Evolutionary conservation across 2,329 filamentous ascomycete species (phyloP).

Genomic region (Fonsecaea multimorphosa): DNA sequence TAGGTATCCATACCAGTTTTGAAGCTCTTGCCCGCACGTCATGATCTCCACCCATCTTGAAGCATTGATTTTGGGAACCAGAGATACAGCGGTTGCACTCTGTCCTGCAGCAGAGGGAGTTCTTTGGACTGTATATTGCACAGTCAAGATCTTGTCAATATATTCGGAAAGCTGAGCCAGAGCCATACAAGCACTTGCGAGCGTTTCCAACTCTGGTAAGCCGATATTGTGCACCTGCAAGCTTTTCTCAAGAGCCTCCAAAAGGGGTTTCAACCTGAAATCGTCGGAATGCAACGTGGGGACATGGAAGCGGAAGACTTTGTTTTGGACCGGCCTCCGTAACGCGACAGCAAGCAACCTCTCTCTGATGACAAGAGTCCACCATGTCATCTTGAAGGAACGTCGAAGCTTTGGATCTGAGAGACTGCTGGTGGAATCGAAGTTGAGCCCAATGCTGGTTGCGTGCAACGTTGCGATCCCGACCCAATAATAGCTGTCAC

Average conservation of each 20-base stretch:
- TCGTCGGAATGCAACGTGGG: constrained; percentile 85
- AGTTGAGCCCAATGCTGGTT: constrained; percentile 91
- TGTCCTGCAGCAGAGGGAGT: neutral
- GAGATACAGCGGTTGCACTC: constrained; percentile 15
- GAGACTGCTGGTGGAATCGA: constrained; percentile 77
- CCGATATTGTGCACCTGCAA: constrained; percentile 5
- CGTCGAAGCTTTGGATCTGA: constrained; percentile 76
- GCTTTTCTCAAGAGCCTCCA: constrained; percentile 5
- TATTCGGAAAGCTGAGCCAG: constrained; percentile 28
- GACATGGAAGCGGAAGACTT: constrained; percentile 91
- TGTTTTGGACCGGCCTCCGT: constrained; percentile 88
- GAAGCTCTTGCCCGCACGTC: constrained; percentile 27
- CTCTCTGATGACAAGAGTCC: constrained; percentile 96
- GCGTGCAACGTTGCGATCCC: constrained; percentile 90
- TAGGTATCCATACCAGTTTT: constrained; percentile 25
- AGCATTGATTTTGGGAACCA: constrained; percentile 17
- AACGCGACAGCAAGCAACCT: constrained; percentile 90
- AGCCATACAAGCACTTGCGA: constrained; percentile 22
- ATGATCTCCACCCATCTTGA: constrained; percentile 16
- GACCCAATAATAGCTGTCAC: constrained; percentile 99
- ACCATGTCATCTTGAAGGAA: constrained; percentile 95
- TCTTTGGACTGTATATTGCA: constrained; percentile 27
- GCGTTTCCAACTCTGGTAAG: constrained; percentile 7
- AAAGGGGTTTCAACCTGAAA: constrained; percentile 74
- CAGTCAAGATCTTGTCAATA: constrained; percentile 28